phyloP scores from a whole-genome alignment of 352 stramenopile genomes.

The Pythium utonaiense region DNA sequence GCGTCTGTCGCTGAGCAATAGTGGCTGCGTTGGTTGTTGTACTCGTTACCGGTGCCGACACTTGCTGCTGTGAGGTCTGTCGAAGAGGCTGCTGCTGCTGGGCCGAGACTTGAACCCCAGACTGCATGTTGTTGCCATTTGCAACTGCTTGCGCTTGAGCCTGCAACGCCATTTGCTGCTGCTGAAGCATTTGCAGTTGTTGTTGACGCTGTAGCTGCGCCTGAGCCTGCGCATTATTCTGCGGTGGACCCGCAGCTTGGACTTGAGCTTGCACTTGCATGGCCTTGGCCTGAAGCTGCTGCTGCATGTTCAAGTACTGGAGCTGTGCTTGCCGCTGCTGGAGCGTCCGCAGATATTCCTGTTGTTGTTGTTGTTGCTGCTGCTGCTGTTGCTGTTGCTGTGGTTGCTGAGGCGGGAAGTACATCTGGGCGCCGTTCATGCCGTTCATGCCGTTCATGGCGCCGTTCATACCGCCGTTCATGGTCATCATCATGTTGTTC shows the following conservation, averaged over 20 bases:
- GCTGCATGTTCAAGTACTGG: conserved; percentile 31
- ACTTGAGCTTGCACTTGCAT: conserved; percentile 20
- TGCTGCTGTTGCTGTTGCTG: conserved; percentile 70
- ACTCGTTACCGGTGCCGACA: not conserved
- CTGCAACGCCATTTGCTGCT: conserved; percentile 30
- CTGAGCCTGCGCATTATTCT: conserved; percentile 13
- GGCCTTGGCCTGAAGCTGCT: conserved; percentile 13
- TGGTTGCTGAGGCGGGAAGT: conserved; percentile 64
- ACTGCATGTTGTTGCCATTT: conserved; percentile 3
- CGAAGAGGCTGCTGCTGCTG: conserved; percentile 10
- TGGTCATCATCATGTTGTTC: conserved; percentile 67
- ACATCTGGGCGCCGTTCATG: conserved; percentile 35
- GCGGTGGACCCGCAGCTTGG: conserved; percentile 1
- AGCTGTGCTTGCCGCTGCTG: conserved; percentile 38
- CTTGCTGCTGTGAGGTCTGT: conserved; percentile 13
- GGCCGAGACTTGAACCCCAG: conserved; percentile 7
- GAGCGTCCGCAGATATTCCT: conserved; percentile 76
- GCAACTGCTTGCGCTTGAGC: not conserved
- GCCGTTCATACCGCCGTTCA: conserved; percentile 2
- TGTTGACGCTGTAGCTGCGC: conserved; percentile 27
- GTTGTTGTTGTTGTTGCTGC: conserved; percentile 45
- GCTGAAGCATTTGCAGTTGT: conserved; percentile 25
- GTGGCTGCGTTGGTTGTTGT: conserved; percentile 3
- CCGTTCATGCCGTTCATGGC: conserved; percentile 1
- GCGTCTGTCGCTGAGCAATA: conserved; percentile 8